phyloP scores from a whole-genome alignment of 1,284 basidiomycete species.

The Porogramme epimiltina region DNA sequence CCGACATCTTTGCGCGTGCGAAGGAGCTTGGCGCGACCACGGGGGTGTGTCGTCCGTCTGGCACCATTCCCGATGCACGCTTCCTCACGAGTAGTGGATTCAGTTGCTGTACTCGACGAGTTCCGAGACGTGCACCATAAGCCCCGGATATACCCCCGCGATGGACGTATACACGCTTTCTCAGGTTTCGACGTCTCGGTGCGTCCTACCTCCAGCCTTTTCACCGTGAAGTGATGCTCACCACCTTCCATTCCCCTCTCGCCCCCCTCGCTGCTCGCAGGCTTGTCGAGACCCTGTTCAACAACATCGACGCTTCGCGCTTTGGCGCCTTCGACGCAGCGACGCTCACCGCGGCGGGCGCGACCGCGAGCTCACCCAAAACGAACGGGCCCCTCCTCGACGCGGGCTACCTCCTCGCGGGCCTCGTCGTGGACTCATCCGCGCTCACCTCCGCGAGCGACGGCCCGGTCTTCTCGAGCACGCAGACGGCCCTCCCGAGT shows the following conservation, averaged over 20 bases:
- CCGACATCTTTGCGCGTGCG: slow-evolving; percentile 12
- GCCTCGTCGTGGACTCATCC: too few relatives aligned
- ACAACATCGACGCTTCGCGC: slow-evolving; percentile 3
- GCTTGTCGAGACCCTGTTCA: slow-evolving; percentile 4
- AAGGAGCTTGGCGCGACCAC: slow-evolving; percentile 9
- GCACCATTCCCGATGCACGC: background rate
- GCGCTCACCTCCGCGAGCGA: too few relatives aligned
- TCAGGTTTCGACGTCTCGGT: background rate
- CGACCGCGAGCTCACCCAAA: too few relatives aligned
- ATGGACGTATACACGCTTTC: slow-evolving; percentile 1
- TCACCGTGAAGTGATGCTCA: too few relatives aligned
- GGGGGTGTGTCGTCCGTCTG: background rate
- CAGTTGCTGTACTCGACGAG: slow-evolving; percentile 8
- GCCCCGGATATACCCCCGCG: slow-evolving; percentile 1
- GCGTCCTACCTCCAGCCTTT: background rate
- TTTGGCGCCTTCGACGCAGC: slow-evolving; percentile 9
- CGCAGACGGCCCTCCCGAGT: too few relatives aligned
- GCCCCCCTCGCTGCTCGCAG: background rate
- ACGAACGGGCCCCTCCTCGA: too few relatives aligned
- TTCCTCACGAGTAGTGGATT: background rate
- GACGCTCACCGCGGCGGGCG: background rate
- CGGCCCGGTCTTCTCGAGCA: too few relatives aligned
- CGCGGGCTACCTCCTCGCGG: too few relatives aligned
- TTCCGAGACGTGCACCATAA: slow-evolving; percentile 7
- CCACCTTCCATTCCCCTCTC: too few relatives aligned